A percentile compares a stretch with the other conserved stretches of the same genome.
These are phyloP conservation scores for Limonium bicolor DNA, from an alignment of 148 eudicot genomes.

Conservation along the genomic window DNA sequence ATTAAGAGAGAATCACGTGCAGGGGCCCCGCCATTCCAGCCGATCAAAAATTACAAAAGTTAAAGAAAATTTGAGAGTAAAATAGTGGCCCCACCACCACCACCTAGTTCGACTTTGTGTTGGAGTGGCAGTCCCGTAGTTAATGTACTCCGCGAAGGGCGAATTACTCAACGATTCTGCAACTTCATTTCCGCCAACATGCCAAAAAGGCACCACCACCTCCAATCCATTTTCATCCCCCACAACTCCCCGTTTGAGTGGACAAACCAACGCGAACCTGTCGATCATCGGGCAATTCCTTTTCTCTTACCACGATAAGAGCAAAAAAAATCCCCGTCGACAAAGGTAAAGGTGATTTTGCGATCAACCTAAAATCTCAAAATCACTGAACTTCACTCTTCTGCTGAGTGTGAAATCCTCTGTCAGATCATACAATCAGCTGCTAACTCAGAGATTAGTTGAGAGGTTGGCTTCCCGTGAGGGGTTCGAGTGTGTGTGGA, in stretches of 20 bases:
- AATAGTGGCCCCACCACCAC: not conserved
- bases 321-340: not conserved
- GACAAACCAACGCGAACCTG: no score
- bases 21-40: slow-evolving; percentile 2
- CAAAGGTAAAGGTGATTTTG: not conserved
- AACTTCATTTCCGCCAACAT: not conserved
- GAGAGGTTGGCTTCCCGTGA: not conserved
- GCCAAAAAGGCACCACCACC: not conserved
- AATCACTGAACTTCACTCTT: not conserved
- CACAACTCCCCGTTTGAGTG: no score
- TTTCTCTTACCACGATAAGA: no score
- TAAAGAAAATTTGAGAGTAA: no score
- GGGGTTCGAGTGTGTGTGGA: not conserved
- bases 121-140: slow-evolving; percentile 3
- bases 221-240: not conserved
- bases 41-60: no score
- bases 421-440: no score
- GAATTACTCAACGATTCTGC: no score
- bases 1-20: slow-evolving; percentile 6
- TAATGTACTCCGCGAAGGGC: not conserved
- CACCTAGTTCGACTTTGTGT: no score
- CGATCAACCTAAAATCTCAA: not conserved
- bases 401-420: not conserved
- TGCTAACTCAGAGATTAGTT: no score
- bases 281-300: no score